Base-by-base conservation (phyloP, 225 moss, liverwort and hornwort species). In the Physcomitrium patens region DNA sequence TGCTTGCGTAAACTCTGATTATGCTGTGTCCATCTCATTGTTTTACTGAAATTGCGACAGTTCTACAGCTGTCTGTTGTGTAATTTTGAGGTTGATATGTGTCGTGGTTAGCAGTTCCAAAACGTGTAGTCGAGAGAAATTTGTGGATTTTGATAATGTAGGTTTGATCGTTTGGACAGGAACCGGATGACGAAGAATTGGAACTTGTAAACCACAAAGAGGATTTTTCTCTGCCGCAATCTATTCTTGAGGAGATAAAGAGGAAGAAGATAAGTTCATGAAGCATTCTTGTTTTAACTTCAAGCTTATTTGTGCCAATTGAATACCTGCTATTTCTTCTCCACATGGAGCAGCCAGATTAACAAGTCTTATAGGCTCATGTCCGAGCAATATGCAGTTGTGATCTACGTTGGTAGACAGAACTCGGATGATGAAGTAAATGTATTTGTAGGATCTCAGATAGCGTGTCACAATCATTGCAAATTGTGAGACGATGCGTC, bases 141-240 rank as follows among this genome's bases (percentile, higher is more conserved):
- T 18, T 46, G 44, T 46, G 22, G 50, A 49, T 28, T 22, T 18
- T 68, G 2, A 68, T 17, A n/a, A 28, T 42, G 37, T 19, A 23
- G 53, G 9, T 37, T 69, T 63, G 19, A 24, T 72, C 62, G 64
- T 62, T 63, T 70, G 65, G 18, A 57, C 80, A 96, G 91, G 83
- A 90, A 77, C 90, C 86, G 14, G 91, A 96, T 66, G 89, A 85
- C 1, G 91, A 96, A 20, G 93, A 93, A n/a, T 56, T 82, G 53
- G 86, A 93, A 65, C 79, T 93, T 28, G 44, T 89, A 37, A 84
- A 82, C 44, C 91, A 89, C 4, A 86, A 91, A 83, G 87, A 87
- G 54, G 91, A 93, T 22, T 96, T 96, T 63, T 85, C 89, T 12
- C 67, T 93, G 68, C 95, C 95, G 49, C 76, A 86, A 20, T 96